Evolutionary conservation across 225 moss, liverwort and hornwort genomes (phyloP).

Genomic region (Anthoceros angustus): DNA sequence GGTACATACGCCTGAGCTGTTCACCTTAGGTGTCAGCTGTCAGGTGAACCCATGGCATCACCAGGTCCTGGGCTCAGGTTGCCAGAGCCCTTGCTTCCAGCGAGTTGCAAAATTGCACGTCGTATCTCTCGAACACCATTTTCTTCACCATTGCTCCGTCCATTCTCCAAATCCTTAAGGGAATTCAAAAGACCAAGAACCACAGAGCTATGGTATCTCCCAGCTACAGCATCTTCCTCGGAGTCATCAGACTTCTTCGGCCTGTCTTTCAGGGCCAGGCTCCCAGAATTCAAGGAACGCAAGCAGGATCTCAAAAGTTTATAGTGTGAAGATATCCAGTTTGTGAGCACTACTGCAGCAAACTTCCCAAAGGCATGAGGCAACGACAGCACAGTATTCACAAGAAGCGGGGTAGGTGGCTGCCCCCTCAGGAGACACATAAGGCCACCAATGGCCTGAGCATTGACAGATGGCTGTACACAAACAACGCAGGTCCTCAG

Average conservation of each 20-base stretch:
- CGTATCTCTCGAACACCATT: slow-evolving; percentile 29
- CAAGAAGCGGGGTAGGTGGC: slow-evolving; percentile 53
- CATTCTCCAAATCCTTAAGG: slow-evolving; percentile 40
- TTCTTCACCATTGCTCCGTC: slow-evolving; percentile 45
- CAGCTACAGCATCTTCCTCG: slow-evolving; percentile 17
- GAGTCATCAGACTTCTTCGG: slow-evolving; percentile 35
- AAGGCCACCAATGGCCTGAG: slow-evolving; percentile 70
- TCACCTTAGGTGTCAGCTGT: background rate
- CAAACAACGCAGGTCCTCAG: slow-evolving; percentile 37
- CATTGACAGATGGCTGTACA: slow-evolving; percentile 37
- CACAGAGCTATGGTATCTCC: slow-evolving; percentile 41
- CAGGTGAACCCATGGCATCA: slow-evolving; percentile 16
- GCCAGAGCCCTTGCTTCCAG: slow-evolving; percentile 26
- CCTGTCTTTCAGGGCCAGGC: slow-evolving; percentile 33
- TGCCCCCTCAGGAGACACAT: slow-evolving; percentile 50
- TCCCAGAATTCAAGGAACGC: slow-evolving; percentile 43
- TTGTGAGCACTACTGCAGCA: slow-evolving; percentile 61
- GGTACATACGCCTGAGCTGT: background rate
- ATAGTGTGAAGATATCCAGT: slow-evolving; percentile 80
- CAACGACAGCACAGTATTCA: slow-evolving; percentile 52
- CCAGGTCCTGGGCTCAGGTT: slow-evolving; percentile 15
- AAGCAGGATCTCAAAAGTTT: slow-evolving; percentile 52
- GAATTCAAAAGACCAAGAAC: slow-evolving; percentile 42
- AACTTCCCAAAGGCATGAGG: slow-evolving; percentile 65
- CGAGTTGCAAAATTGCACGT: slow-evolving; percentile 62